These are phyloP conservation scores for Aureobasidium leucospermi DNA, from an alignment of 2,329 filamentous ascomycete genomes.

Conservation along the genomic window DNA sequence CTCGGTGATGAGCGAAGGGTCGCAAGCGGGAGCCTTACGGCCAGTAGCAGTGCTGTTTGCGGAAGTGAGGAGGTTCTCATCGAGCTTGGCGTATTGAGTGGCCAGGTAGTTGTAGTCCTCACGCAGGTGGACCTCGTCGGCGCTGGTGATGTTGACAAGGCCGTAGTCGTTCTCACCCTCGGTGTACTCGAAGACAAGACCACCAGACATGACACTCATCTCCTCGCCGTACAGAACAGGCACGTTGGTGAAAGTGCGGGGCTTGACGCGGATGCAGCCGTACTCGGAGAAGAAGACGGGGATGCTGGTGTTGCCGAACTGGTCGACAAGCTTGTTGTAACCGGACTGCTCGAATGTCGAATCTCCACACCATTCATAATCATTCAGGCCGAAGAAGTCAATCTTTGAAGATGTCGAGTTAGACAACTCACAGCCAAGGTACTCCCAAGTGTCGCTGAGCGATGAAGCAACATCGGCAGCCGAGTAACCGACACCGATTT, in stretches of 20 bases:
- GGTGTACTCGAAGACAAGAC: slow-evolving; percentile 69
- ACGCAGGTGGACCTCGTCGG: slow-evolving; percentile 31
- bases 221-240: slow-evolving; percentile 58
- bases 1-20: slow-evolving; percentile 54
- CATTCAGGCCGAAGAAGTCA: slow-evolving; percentile 68
- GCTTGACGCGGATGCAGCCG: slow-evolving; percentile 13
- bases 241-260: slow-evolving; percentile 43
- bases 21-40: slow-evolving; percentile 54
- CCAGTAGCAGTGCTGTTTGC: slow-evolving; percentile 47
- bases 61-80: slow-evolving; percentile 58
- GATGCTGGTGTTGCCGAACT: slow-evolving; percentile 56
- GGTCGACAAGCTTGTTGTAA: slow-evolving; percentile 53
- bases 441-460: slow-evolving; percentile 68
- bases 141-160: slow-evolving; percentile 33
- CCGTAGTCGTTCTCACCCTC: slow-evolving; percentile 55
- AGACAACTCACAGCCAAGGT: slow-evolving; percentile 57
- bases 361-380: slow-evolving; percentile 63
- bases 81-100: slow-evolving; percentile 62
- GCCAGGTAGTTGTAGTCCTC: slow-evolving; percentile 58
- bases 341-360: slow-evolving; percentile 52
- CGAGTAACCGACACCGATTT: slow-evolving; percentile 61
- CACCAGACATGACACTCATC: slow-evolving; percentile 64
- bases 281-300: slow-evolving; percentile 73
- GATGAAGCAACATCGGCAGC: slow-evolving; percentile 68
- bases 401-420: slow-evolving; percentile 39